phyloP scores from a whole-genome alignment of 2,329 filamentous ascomycete species.

The Venturia pyrina region DNA sequence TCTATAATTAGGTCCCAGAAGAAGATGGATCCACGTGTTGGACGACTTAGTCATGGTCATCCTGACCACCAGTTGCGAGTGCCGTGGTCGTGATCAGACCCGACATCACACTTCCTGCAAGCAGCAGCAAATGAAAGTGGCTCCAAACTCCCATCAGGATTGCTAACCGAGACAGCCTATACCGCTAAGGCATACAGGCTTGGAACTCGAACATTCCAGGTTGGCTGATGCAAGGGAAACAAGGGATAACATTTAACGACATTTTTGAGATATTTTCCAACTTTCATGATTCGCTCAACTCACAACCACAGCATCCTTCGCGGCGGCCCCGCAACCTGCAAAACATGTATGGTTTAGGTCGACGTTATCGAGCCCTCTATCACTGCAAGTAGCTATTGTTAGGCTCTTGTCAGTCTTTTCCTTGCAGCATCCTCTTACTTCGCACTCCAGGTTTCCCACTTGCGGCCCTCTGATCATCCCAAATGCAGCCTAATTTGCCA shows the following conservation, averaged over 20 bases:
- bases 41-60: background rate
- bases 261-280: background rate
- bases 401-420: background rate
- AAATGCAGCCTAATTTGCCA: background rate
- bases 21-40: background rate
- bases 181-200: background rate
- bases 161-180: background rate
- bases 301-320: background rate
- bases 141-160: background rate
- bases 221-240: background rate
- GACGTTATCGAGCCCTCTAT: background rate
- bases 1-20: background rate
- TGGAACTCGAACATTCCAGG: background rate
- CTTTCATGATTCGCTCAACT: background rate
- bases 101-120: background rate
- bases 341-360: background rate
- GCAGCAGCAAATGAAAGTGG: background rate
- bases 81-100: background rate
- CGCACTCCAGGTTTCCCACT: background rate
- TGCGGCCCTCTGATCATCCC: background rate
- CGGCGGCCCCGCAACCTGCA: background rate
- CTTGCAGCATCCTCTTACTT: background rate
- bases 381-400: background rate
- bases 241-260: slow-evolving; percentile 5
- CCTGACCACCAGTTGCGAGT: background rate